These are phyloP conservation scores for Tolypocladium tropicale DNA, from an alignment of 2,329 filamentous ascomycete species.

Conservation along the genomic window DNA sequence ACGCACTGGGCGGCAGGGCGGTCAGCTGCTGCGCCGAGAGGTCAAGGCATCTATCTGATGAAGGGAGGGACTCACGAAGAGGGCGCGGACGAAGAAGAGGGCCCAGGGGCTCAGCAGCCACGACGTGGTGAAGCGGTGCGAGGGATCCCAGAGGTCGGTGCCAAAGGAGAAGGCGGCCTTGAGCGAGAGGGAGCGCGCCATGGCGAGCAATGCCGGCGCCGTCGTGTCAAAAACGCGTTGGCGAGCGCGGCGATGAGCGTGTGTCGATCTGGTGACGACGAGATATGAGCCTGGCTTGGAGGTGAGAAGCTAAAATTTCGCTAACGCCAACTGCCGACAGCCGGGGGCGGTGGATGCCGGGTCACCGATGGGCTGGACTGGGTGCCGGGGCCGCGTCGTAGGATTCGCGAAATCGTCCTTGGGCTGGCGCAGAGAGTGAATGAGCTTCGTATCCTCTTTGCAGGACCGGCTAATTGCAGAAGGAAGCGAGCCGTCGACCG, in stretches of 20 bases:
- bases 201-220: not conserved
- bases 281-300: no score
- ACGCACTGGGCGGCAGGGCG: constrained; percentile 31
- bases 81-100: constrained; percentile 47
- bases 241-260: no score
- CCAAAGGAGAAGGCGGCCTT: constrained; percentile 26
- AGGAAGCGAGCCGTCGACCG: no score
- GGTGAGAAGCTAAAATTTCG: not conserved
- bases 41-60: not conserved
- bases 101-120: constrained; percentile 63
- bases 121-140: constrained; percentile 66
- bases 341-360: not conserved
- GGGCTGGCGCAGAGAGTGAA: no score
- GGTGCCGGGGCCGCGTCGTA: not conserved
- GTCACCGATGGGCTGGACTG: not conserved
- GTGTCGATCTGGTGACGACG: not conserved
- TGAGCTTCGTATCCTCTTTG: no score
- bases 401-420: no score
- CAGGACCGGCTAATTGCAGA: no score
- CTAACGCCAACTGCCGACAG: not conserved
- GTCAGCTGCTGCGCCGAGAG: not conserved
- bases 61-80: constrained; percentile 34
- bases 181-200: not conserved
- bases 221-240: not conserved
- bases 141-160: constrained; percentile 37